These are phyloP conservation scores for Cadophora sp. DNA, from an alignment of 2,329 filamentous ascomycete species.

Conservation along the genomic window DNA sequence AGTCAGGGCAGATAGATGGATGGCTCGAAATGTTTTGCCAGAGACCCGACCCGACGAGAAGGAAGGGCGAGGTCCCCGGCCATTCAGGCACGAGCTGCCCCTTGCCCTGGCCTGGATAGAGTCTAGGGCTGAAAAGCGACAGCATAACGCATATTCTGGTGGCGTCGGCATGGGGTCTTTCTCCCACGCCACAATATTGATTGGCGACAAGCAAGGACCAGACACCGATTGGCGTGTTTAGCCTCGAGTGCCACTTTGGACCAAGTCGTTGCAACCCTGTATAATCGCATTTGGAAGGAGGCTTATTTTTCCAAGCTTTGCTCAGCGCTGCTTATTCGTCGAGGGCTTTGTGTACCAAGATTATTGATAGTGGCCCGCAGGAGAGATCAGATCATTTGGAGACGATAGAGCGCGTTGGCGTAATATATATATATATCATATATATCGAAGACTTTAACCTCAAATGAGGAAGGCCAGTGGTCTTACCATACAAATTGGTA, in stretches of 20 bases:
- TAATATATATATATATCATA: background rate
- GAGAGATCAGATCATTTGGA: background rate
- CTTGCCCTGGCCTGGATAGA: background rate
- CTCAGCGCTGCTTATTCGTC: slow-evolving; percentile 6
- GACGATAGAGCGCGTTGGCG: background rate
- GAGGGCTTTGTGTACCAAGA: background rate
- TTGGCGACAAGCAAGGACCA: background rate
- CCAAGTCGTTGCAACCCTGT: background rate
- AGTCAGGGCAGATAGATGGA: too few species aligned
- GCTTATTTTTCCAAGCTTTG: slow-evolving; percentile 9
- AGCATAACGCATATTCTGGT: background rate
- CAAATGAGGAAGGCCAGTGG: background rate
- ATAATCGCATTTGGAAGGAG: slow-evolving; percentile 6
- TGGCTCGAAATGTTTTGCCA: too few species aligned
- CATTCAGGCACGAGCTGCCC: too few species aligned
- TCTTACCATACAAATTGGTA: background rate
- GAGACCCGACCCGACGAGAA: too few species aligned
- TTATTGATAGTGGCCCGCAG: background rate
- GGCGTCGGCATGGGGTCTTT: background rate
- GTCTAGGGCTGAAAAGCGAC: background rate
- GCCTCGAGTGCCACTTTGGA: background rate
- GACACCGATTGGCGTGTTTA: background rate
- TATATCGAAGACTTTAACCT: background rate
- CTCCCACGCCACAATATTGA: slow-evolving; percentile 4
- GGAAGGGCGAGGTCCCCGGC: too few species aligned